Conservation (phyloP, 805 yeast genomes). For the Saccharomyces mikatae region DNA sequence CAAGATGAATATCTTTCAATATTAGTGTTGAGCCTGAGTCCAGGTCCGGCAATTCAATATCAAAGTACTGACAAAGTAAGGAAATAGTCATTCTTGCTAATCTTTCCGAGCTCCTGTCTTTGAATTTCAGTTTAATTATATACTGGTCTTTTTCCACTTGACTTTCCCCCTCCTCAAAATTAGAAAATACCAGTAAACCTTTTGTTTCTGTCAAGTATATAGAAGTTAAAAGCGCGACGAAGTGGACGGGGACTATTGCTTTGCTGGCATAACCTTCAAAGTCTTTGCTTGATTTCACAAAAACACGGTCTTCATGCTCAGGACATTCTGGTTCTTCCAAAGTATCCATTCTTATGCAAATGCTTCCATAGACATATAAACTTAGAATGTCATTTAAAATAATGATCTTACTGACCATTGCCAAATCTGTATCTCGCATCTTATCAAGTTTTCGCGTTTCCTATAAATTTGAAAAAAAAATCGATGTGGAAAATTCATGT, state of each 20-base stretch:
- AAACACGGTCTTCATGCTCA: neutral
- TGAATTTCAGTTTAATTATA: conserved; percentile 11
- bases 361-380: neutral
- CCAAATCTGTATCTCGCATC: neutral
- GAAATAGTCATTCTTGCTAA: conserved; percentile 17
- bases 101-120: conserved; percentile 7
- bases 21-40: conserved; percentile 3
- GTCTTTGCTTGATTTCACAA: conserved; percentile 1
- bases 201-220: conserved; percentile 9
- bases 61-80: conserved; percentile 13
- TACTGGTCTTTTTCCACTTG: conserved; percentile 3
- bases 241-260: conserved; percentile 6
- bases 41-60: conserved; percentile 11
- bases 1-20: conserved; percentile 13
- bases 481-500: neutral
- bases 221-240: conserved; percentile 16
- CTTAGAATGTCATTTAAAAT: neutral
- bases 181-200: conserved; percentile 12
- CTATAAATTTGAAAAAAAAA: neutral
- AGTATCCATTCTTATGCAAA: neutral
- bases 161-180: conserved; percentile 7
- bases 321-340: neutral
- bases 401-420: neutral
- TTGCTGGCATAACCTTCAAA: neutral
- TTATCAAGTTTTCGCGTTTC: neutral